phyloP scores from a whole-genome alignment of 768 basidiomycete genomes.

The Collybiopsis luxurians region DNA sequence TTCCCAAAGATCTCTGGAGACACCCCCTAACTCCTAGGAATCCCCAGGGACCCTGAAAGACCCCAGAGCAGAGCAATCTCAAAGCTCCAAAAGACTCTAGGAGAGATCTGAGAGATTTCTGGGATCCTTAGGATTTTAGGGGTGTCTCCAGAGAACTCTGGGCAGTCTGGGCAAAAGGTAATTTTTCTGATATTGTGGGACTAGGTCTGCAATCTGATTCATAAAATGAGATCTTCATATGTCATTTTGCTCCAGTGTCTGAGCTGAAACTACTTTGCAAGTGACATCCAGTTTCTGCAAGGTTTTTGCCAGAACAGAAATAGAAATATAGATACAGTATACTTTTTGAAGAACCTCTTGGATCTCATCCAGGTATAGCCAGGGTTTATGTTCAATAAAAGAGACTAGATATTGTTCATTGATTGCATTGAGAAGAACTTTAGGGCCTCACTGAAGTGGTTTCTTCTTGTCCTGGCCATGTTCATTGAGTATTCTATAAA shows the following conservation, averaged over 20 bases:
- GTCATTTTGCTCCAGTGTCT: constrained; percentile 28
- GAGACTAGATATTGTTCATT: neutral
- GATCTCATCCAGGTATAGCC: constrained; percentile 31
- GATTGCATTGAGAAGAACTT: neutral
- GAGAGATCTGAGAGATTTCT: too few relatives aligned
- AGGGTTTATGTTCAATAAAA: neutral
- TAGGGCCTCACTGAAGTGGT: neutral
- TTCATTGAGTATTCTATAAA: neutral
- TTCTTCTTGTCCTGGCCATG: neutral
- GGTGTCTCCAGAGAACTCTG: too few relatives aligned
- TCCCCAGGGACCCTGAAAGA: too few relatives aligned
- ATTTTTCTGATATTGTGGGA: too few relatives aligned
- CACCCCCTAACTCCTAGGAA: too few relatives aligned
- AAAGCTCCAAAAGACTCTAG: too few relatives aligned
- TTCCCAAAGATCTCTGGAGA: too few relatives aligned
- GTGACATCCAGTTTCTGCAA: constrained; percentile 18
- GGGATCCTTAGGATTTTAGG: too few relatives aligned
- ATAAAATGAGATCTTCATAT: constrained; percentile 18
- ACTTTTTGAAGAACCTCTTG: constrained; percentile 19
- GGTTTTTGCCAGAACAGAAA: constrained; percentile 25
- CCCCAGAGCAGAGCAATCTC: too few relatives aligned
- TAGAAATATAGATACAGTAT: constrained; percentile 22
- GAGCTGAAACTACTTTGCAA: constrained; percentile 21
- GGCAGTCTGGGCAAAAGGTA: too few relatives aligned
- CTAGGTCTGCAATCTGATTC: constrained; percentile 15